phyloP scores from a whole-genome alignment of 225 moss, liverwort and hornwort species.

The Bryoerythrophyllum caledonicum region DNA sequence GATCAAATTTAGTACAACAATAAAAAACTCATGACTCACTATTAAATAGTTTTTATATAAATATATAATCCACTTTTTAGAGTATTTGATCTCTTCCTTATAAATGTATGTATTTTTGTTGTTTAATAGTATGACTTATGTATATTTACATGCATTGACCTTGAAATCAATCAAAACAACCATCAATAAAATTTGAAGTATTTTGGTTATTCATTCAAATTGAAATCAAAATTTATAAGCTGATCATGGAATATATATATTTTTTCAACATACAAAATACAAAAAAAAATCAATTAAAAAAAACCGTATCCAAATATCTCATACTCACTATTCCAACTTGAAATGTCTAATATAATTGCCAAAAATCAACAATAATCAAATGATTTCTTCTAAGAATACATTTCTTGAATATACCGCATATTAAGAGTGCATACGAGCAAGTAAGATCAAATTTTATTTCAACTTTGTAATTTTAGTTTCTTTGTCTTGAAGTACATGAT shows the following conservation, averaged over 20 bases:
- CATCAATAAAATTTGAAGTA: too few species aligned
- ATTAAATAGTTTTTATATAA: background rate
- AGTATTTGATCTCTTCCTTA: background rate
- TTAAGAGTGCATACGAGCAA: background rate
- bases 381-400: background rate
- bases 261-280: background rate
- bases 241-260: background rate
- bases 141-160: background rate
- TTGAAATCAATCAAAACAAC: background rate
- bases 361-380: background rate
- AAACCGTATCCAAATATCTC: too few species aligned
- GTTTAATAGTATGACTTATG: background rate
- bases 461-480: background rate
- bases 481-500: background rate
- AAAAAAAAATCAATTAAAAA: too few species aligned
- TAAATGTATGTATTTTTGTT: background rate
- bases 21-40: accelerated
- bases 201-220: too few species aligned
- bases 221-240: too few species aligned
- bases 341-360: background rate
- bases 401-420: background rate
- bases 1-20: background rate
- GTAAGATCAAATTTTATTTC: background rate
- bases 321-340: background rate
- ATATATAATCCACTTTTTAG: background rate